A percentile compares a stretch with the other conserved stretches of the same genome.
These are phyloP conservation scores for Chlorella sorokiniana DNA, from an alignment of 139 green algal genomes.

Conservation along the genomic window DNA sequence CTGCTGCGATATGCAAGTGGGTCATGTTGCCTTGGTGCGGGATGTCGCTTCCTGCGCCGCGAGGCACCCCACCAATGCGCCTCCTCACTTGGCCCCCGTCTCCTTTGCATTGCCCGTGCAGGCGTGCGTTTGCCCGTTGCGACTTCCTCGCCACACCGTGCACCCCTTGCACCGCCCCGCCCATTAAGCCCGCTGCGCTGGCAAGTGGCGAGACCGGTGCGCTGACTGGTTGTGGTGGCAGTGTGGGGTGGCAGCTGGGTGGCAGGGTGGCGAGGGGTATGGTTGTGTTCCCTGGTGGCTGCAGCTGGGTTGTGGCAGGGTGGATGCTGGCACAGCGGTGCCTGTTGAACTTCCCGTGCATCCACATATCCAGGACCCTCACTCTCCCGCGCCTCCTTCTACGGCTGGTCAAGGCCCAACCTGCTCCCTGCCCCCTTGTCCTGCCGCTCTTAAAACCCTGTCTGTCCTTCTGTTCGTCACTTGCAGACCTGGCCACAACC, in stretches of 20 bases:
- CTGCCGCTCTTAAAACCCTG: too few species aligned
- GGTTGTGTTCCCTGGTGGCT: neutral
- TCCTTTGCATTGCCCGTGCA: neutral
- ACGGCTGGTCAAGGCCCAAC: neutral
- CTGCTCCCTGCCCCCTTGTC: too few species aligned
- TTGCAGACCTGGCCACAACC: constrained; percentile 52
- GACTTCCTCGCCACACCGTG: constrained; percentile 72
- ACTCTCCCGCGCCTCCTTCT: neutral
- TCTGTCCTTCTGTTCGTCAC: too few species aligned
- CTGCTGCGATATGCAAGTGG: too few species aligned
- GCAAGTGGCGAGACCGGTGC: constrained; percentile 29
- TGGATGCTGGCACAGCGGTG: too few species aligned
- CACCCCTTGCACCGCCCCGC: constrained; percentile 55
- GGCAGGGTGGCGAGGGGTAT: neutral
- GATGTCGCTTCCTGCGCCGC: neutral
- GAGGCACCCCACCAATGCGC: neutral
- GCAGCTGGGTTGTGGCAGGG: neutral
- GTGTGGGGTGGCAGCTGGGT: neutral
- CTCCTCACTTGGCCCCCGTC: neutral
- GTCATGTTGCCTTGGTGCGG: too few species aligned
- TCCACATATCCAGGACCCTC: neutral
- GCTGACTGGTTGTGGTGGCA: neutral
- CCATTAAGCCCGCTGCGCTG: constrained; percentile 47
- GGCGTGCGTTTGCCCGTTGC: constrained; percentile 23
- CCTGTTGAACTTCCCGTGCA: too few species aligned